Base-by-base conservation (phyloP, 2,329 filamentous ascomycete species). In the Hortaea sp. region DNA sequence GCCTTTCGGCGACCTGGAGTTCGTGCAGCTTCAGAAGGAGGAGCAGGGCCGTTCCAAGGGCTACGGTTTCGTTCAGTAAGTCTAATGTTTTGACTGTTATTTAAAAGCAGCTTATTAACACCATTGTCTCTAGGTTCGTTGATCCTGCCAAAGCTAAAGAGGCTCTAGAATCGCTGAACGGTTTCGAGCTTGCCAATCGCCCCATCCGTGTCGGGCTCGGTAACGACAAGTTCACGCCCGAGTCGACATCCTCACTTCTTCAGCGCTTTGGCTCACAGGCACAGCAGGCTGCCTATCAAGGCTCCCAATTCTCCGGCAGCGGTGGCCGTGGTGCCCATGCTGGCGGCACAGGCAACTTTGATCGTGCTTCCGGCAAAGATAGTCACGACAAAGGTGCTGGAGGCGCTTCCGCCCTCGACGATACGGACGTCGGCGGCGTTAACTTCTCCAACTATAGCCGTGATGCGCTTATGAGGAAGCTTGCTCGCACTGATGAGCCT, bases 371-470 rank as follows among this genome's bases (percentile, higher is more conserved):
- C 88, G 56, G 87, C 84, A 56, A 89, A 59, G 87, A 82, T 65
- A 88, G 95, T 62, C 20, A 20, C 20, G 95, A 95, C 69, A 79
- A 79, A 55, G 20, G 20, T 20, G 79, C 85, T 40, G 85, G 86
- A 50, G 88, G 88, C 58, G 90, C 90, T 42, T 95, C 89, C 71
- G 92, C 92, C 60, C 75, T 98, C 44, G 92, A 98, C 69, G 92
- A 98, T 65, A 94, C 89, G 52, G 92, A 98, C 67, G 92, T 98
- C 64, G 88, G 86, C 43, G 92, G 92, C 63, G 90, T 98, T 69
- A 97, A 97, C 72, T 97, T 97, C 84, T 95, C 88, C 78, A 95
- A 95, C 69, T 95, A 94, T 74, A 95, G 88, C 76, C 87, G 92
- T 71, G 88, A 97, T 73, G 87, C 89, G 64, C 82, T 98, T 70